Percentiles rank a stretch among this genome's conserved stretches.
Conservation (phyloP, 2,329 filamentous ascomycete genomes). For the Epicoccum nigrum region DNA sequence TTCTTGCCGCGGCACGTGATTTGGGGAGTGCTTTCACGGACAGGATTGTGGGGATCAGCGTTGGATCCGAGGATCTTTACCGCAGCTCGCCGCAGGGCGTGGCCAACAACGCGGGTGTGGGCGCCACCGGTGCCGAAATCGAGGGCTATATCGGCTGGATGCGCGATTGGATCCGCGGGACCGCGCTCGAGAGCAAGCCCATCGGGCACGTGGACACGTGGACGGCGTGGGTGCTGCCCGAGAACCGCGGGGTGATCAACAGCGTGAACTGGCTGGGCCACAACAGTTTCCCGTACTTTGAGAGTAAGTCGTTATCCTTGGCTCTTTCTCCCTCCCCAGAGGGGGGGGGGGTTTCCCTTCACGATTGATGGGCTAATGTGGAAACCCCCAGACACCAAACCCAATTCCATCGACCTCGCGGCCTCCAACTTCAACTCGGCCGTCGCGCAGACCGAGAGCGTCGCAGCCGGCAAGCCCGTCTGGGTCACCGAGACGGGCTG, state of each 20-base stretch:
- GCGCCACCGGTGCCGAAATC: conserved; percentile 66
- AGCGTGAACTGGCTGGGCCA: conserved; percentile 79
- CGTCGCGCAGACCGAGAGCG: conserved; percentile 63
- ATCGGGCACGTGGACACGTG: conserved; percentile 90
- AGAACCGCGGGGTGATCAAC: conserved; percentile 72
- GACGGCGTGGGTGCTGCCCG: conserved; percentile 69
- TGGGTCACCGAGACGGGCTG: conserved; percentile 91
- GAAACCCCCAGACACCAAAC: conserved; percentile 70
- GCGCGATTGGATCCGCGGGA: conserved; percentile 66
- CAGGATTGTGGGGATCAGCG: conserved; percentile 78
- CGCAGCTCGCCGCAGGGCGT: conserved; percentile 66
- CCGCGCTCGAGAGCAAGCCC: conserved; percentile 61
- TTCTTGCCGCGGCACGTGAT: conserved; percentile 69
- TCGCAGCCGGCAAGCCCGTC: conserved; percentile 69
- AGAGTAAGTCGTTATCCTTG: conserved; percentile 51
- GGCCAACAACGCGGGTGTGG: conserved; percentile 66
- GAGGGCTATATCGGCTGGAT: conserved; percentile 73
- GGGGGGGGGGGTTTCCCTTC: no score
- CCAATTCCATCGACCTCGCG: conserved; percentile 63
- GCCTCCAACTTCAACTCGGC: conserved; percentile 71
- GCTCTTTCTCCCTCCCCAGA: no score
- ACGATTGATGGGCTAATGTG: no score
- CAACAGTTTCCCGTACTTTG: conserved; percentile 86
- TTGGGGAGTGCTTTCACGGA: conserved; percentile 70
- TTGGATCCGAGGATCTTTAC: conserved; percentile 78